Conservation (phyloP, 805 yeast species). For the Yueomyces sinensis region DNA sequence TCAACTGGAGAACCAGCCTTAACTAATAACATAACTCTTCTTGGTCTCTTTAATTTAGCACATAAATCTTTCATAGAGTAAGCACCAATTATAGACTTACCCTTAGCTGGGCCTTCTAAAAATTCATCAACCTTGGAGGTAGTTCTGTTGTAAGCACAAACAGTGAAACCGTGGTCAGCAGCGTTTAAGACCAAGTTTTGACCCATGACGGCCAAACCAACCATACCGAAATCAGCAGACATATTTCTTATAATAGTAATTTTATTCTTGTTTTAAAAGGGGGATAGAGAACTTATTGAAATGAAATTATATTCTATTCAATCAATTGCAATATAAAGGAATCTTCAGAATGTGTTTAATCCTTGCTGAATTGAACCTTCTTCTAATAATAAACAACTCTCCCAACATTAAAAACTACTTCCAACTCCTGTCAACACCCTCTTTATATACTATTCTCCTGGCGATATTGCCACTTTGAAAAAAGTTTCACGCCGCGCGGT, state of each 20-base stretch:
- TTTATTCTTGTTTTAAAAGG: too few relatives aligned
- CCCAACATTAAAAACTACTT: too few relatives aligned
- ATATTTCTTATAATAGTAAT: slow-evolving; percentile 1
- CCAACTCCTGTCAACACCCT: too few relatives aligned
- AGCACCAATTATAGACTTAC: slow-evolving; percentile 91
- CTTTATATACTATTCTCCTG: too few relatives aligned
- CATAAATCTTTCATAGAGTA: slow-evolving; percentile 80
- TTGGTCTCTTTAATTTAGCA: slow-evolving; percentile 88
- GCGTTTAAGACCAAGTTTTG: slow-evolving; percentile 94
- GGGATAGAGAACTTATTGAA: too few relatives aligned
- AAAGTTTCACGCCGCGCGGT: background rate
- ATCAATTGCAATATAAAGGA: too few relatives aligned
- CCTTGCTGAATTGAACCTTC: too few relatives aligned
- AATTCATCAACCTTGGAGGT: slow-evolving; percentile 90
- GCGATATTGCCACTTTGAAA: background rate
- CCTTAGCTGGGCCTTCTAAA: slow-evolving; percentile 91
- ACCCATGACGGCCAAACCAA: slow-evolving; percentile 99
- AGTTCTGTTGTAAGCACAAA: slow-evolving; percentile 98
- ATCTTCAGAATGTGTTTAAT: too few relatives aligned
- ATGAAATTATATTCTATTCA: too few relatives aligned
- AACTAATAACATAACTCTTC: slow-evolving; percentile 86
- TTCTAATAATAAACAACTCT: too few relatives aligned
- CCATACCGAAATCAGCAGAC: slow-evolving; percentile 83
- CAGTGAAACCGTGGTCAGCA: slow-evolving; percentile 98
- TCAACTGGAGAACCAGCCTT: slow-evolving; percentile 97